Evolutionary conservation across 2,329 filamentous ascomycete species (phyloP).

Genomic region (Hirsutella rhossiliensis): DNA sequence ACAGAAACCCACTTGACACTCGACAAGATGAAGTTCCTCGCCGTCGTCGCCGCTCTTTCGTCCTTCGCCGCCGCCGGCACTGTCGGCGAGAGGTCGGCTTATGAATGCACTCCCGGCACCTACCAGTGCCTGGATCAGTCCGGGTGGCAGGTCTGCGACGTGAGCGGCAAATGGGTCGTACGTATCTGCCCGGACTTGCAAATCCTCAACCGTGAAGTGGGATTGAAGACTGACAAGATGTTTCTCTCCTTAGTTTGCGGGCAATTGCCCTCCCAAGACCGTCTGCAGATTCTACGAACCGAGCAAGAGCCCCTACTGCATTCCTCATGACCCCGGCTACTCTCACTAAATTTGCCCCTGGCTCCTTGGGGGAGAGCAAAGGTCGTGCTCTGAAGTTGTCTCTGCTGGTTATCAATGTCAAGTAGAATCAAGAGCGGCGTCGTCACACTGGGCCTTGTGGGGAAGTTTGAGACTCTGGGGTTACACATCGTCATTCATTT

Average conservation of each 20-base stretch:
- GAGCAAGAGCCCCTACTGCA: conserved; percentile 26
- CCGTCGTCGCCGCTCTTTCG: conserved; percentile 11
- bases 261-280: conserved; percentile 22
- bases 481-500: no score
- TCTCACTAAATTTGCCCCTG: conserved; percentile 3
- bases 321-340: conserved; percentile 16
- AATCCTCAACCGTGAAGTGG: background rate
- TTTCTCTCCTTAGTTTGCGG: conserved; percentile 13
- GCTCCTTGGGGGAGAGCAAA: no score
- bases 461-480: no score
- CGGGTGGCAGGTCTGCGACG: conserved; percentile 23
- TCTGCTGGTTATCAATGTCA: no score
- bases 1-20: background rate
- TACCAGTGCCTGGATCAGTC: conserved; percentile 17
- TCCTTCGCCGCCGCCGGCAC: conserved; percentile 7
- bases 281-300: conserved; percentile 21
- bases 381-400: no score
- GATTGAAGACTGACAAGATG: background rate
- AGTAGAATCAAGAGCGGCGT: no score
- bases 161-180: conserved; percentile 17
- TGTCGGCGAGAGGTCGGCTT: background rate
- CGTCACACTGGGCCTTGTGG: no score
- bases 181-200: conserved; percentile 9
- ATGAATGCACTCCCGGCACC: conserved; percentile 19
- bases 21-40: conserved; percentile 19